Evolutionary conservation across 2,329 filamentous ascomycete species (phyloP).

Genomic region (Calonectria pseudoturangicola): DNA sequence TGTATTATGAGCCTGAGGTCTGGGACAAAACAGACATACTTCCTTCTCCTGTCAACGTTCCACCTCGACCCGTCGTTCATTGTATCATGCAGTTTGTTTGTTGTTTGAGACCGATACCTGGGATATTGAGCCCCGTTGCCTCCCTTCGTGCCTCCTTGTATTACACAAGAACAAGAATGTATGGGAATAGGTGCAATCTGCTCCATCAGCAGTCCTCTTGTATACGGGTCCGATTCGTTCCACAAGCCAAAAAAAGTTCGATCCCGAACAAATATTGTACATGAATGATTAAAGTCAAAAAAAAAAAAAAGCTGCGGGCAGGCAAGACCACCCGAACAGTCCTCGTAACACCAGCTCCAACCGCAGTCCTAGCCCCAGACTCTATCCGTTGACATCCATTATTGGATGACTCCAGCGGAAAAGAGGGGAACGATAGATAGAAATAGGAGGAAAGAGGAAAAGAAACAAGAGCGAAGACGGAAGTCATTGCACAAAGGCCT

Average conservation of each 20-base stretch:
- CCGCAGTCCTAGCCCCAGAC: constrained; percentile 23
- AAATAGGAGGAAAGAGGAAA: constrained; percentile 44
- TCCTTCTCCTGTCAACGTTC: constrained; percentile 21
- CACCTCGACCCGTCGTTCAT: neutral
- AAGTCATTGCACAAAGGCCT: constrained; percentile 39
- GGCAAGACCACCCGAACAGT: constrained; percentile 34
- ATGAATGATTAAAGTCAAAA: constrained; percentile 43
- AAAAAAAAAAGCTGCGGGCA: constrained; percentile 14
- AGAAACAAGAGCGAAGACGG: constrained; percentile 44
- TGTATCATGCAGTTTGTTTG: constrained; percentile 30
- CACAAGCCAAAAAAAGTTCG: constrained; percentile 27
- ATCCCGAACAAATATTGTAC: constrained; percentile 48
- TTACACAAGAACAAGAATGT: constrained; percentile 39
- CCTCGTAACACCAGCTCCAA: constrained; percentile 37
- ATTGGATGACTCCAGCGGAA: constrained; percentile 13
- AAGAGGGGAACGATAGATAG: constrained; percentile 17
- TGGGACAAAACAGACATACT: constrained; percentile 18
- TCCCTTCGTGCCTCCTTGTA: constrained; percentile 31
- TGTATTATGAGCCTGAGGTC: constrained; percentile 34
- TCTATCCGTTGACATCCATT: constrained; percentile 17
- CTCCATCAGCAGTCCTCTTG: constrained; percentile 24
- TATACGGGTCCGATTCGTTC: constrained; percentile 34
- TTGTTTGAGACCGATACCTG: constrained; percentile 34
- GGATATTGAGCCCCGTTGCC: constrained; percentile 34
- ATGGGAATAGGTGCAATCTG: constrained; percentile 20